Conservation (phyloP, 768 basidiomycete genomes). For the Asterophora lycoperdoides region DNA sequence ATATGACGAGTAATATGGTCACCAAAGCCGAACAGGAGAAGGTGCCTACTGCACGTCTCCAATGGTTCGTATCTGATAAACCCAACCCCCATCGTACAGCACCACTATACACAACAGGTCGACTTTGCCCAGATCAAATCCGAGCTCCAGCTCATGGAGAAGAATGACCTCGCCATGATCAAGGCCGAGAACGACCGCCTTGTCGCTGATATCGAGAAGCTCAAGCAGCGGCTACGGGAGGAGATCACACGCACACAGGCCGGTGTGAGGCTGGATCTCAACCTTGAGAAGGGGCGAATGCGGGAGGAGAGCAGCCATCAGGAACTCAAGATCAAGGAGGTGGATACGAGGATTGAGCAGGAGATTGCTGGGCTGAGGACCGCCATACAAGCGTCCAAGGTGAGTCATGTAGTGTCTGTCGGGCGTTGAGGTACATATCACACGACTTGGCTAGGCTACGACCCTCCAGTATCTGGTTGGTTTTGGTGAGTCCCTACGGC, state of each 20-base stretch:
- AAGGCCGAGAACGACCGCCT: conserved; percentile 97
- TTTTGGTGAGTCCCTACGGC: conserved; percentile 55
- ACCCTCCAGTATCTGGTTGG: conserved; percentile 86
- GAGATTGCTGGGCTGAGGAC: conserved; percentile 88
- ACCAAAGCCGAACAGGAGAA: conserved; percentile 96
- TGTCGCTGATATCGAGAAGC: conserved; percentile 84
- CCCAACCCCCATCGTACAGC: conserved; percentile 36
- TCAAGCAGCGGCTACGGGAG: conserved; percentile 89
- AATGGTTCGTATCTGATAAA: no score
- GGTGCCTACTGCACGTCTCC: conserved; percentile 37
- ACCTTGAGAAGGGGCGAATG: conserved; percentile 94
- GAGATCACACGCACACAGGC: conserved; percentile 91
- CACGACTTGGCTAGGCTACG: conserved; percentile 50
- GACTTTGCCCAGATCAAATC: conserved; percentile 97
- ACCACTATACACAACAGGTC: conserved; percentile 92
- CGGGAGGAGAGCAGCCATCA: conserved; percentile 89
- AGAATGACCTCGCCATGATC: conserved; percentile 93
- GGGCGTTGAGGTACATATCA: neutral
- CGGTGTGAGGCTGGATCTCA: conserved; percentile 90
- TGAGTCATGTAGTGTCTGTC: conserved; percentile 21
- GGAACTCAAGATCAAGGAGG: conserved; percentile 95
- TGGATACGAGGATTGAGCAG: conserved; percentile 94
- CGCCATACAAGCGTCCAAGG: conserved; percentile 82
- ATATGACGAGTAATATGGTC: conserved; percentile 96
- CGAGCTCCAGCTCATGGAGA: conserved; percentile 93